Conservation (phyloP, 2,329 filamentous ascomycete species). For the Blastomyces gilchristii region DNA sequence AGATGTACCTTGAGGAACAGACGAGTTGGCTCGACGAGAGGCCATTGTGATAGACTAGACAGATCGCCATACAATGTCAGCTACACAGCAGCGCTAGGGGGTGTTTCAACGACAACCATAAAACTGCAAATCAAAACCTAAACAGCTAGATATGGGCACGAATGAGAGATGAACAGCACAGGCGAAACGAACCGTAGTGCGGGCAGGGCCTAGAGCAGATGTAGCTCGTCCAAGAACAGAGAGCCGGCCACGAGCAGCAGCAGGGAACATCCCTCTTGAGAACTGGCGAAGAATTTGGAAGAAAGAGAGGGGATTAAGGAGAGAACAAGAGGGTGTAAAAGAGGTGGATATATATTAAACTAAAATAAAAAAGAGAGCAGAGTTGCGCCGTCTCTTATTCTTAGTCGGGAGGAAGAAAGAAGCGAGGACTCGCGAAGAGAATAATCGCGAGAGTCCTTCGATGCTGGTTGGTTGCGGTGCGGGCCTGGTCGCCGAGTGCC, state of each 20-base stretch:
- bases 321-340: slow-evolving; percentile 11
- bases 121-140: background rate
- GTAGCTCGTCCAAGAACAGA: slow-evolving; percentile 32
- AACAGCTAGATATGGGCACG: background rate
- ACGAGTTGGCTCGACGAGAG: slow-evolving; percentile 28
- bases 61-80: background rate
- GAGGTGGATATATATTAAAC: too few relatives aligned
- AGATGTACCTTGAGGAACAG: slow-evolving; percentile 37
- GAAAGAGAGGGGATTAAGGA: background rate
- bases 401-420: background rate
- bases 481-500: slow-evolving; percentile 1
- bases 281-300: background rate
- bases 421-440: too few relatives aligned
- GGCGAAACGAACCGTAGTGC: slow-evolving; percentile 24
- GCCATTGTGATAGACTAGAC: slow-evolving; percentile 26
- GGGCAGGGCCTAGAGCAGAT: slow-evolving; percentile 25
- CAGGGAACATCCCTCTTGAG: slow-evolving; percentile 31
- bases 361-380: slow-evolving; percentile 9
- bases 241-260: slow-evolving; percentile 35
- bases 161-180: background rate
- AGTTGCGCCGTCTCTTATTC: slow-evolving; percentile 4
- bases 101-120: background rate
- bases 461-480: too few relatives aligned
- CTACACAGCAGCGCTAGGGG: background rate
- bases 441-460: too few relatives aligned